Evolutionary conservation across 2,329 filamentous ascomycete genomes (phyloP), one percentile per base, ranked within the genome.

Genomic region (Exophiala sp.): DNA sequence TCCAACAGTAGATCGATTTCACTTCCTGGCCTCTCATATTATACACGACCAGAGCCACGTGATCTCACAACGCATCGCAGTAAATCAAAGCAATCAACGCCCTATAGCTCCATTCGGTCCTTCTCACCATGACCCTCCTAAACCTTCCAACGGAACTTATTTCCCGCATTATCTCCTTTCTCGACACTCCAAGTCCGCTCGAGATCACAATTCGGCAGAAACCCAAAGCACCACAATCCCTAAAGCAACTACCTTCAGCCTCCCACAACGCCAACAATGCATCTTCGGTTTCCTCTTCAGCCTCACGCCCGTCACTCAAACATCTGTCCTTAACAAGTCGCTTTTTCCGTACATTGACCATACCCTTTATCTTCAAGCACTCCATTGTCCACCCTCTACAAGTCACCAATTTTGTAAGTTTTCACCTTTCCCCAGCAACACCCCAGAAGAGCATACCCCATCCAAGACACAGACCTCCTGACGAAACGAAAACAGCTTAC

Each of bases 91-190:
- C 1, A 14, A 12, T 24, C 20, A 29, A 14, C 21, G n/a, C 3
- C 39, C 29, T 29, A 5, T 8, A 29, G 24, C 24, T 29, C 24
- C 24, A 29, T 5, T 29, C 16, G 12, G 32, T 18, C 24, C 24
- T 29, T 29, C 24, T 39, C 34, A 40, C 33, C 10, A 54, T 54
- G 48, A 32, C 41, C 12, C 47, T 63, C 10, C 53, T 62, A 40
- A 52, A 47, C 7, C 74, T 88, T 16, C 85, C 84, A 2, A 81
- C 80, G 58, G 85, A 88, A 69, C 70, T 88, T 42, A 69, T 86
- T 18, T 66, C 77, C 48, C 73, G 80, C 2, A 78, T 87, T 59
- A 74, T 87, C 61, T 69, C 68, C n/a, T 77, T 76, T 62, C 72
- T 87, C 43, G 76, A 80, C 60, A 63, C 63, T 0, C 65, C 48